Base-by-base conservation (phyloP, 176 grass and related monocot species). In the Bothriochloa decipiens region DNA sequence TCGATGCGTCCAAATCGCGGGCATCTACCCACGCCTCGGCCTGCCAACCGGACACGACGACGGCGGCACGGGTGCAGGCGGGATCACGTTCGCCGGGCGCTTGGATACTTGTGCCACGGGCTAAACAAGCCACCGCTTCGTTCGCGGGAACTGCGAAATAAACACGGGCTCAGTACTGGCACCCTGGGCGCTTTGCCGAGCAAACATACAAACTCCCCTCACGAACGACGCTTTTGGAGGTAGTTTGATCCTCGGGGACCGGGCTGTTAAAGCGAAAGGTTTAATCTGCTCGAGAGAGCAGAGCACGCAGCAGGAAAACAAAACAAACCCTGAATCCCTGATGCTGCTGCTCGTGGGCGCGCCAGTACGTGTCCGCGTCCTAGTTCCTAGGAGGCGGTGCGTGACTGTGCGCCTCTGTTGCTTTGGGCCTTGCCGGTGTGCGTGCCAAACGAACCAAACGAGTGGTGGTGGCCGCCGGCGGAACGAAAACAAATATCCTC, bases 101-200 rank as follows among this genome's bases (percentile, higher is more conserved):
- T 82, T 76, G 78, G 85, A 82, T 82, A 46, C 63, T 60, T 60
- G 64, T 5, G 71, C 86, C 71, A 82, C 79, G 86, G 64, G 79
- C 47, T 41, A 55, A 11, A 40, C 72, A 41, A 39, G 20, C 43
- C 20, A 8, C 43, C 22, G 0, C 26, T 29, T 47, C 9, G 27
- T 15, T 74, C 42, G 71, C 14, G 71, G 41, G 27, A 29, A 58
- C 10, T 58, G 42, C 3, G 70, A 49, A 28, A 4, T 8, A 42
- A 2, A 32, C 22, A 45, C 70, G 23, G 22, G 23, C 8, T 18
- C 39, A 6, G 39, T 8, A 1, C 50, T 58, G 53, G 13, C 46
- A n/a, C 53, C 39, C 69, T 8, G 39, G 39, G 39, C 12, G 39
- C 22, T 72, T 72, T 26, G 22, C 41, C 40, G 0, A 27, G 41